Evolutionary conservation across 164 flowering plant species (phyloP).

Genomic region (Vitis riparia): DNA sequence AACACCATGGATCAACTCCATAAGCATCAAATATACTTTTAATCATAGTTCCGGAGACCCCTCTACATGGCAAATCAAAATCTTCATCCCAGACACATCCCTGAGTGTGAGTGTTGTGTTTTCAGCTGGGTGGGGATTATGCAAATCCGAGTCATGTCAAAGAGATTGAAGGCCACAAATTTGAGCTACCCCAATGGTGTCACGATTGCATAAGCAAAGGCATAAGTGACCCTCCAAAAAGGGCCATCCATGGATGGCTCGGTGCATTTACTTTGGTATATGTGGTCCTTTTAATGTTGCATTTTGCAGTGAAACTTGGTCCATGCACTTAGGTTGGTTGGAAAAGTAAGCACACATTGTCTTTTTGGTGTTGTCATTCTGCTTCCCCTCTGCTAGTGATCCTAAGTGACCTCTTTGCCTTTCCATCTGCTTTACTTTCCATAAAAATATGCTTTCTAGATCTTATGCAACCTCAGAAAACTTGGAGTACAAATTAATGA

Average conservation of each 20-base stretch:
- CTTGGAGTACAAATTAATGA: too few relatives aligned
- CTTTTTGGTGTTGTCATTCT: neutral
- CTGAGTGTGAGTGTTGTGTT: too few relatives aligned
- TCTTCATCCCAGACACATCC: too few relatives aligned
- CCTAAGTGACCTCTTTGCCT: neutral
- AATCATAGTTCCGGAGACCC: too few relatives aligned
- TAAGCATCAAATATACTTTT: too few relatives aligned
- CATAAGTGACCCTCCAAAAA: slow-evolving; percentile 1
- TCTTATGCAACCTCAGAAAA: too few relatives aligned
- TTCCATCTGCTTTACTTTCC: too few relatives aligned
- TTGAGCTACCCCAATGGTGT: neutral
- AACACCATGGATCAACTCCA: too few relatives aligned
- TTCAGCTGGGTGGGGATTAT: neutral
- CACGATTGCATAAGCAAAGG: slow-evolving; percentile 3
- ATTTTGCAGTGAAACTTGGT: slow-evolving; percentile 10
- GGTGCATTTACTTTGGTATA: neutral
- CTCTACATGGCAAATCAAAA: too few relatives aligned
- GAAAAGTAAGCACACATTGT: neutral
- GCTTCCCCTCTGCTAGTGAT: neutral
- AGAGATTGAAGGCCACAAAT: neutral
- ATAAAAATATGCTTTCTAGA: too few relatives aligned
- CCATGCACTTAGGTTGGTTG: slow-evolving; percentile 21
- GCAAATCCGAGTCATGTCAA: slow-evolving; percentile 9
- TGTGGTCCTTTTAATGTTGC: slow-evolving; percentile 13
- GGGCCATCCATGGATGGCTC: neutral